Base-by-base conservation (phyloP, 371 early-diverging fungal genomes). In the Lichtheimia ramosa region DNA sequence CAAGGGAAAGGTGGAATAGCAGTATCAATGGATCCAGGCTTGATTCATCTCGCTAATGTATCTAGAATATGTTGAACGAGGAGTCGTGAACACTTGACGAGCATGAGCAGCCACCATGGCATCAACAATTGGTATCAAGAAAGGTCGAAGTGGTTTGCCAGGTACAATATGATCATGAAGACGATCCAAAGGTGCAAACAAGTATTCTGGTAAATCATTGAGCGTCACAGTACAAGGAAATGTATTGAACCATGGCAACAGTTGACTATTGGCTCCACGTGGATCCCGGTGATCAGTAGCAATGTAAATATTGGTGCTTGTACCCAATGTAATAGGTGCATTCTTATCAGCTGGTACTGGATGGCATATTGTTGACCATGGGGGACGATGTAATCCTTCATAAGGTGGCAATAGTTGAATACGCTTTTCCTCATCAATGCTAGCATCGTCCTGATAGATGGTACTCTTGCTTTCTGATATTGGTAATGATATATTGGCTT, bases 31-130 rank as follows among this genome's bases (percentile, higher is more conserved):
- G 15, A 61, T 27, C 76, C 76, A 77, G 10, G 64, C 67, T 1
- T 48, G 15, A 49, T 77, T 72, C 23, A 77, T 25, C 23, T 69
- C 69, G 18, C 58, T 59, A 40, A 76, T 74, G 49, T 75, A 79
- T 58, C 61, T 62, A 15, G 79, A 79, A 68, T 67, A 79, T 13
- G 79, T 75, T n/a, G 75, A 75, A n/a, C 72, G 59, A 15, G 75
- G 75, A 2, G 74, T 79, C 12, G 68, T 63, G 27, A 73, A 63
- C 14, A 79, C 56, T 5, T 57, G 20, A 12, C 54, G 46, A 15
- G 66, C 79, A 48, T 79, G 71, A 13, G 74, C 79, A 16, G 79
- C 74, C 0, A 79, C 65, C 79, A 79, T 79, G 16, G 74, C 71
- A 62, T 79, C 75, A 2, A 79, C 65, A 21, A 79, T 25, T 3